These are phyloP conservation scores for Fomitopsis palustris DNA, from an alignment of 1,284 basidiomycete genomes.

Conservation along the genomic window DNA sequence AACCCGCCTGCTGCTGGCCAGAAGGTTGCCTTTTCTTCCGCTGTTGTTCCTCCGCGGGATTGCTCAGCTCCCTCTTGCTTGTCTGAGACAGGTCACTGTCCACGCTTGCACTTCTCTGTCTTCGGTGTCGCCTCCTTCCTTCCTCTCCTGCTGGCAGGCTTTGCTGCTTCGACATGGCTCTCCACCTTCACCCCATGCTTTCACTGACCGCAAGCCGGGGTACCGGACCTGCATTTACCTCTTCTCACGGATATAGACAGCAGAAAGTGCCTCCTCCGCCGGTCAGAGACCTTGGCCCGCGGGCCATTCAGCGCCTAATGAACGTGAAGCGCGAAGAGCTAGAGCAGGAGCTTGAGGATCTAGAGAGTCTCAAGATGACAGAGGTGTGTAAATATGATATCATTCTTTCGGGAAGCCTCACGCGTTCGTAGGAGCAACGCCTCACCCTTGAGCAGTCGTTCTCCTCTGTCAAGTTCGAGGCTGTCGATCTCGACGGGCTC, in stretches of 20 bases:
- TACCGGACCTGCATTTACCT: not conserved
- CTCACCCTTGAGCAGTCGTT: constrained; percentile 38
- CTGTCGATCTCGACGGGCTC: constrained; percentile 46
- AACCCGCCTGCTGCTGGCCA: not conserved
- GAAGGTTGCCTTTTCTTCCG: not conserved
- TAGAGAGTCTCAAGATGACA: constrained; percentile 1
- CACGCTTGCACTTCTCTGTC: not conserved
- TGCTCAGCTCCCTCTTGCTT: not conserved
- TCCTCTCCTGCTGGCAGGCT: constrained; percentile 2
- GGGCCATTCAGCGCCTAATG: not conserved
- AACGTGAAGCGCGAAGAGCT: not conserved
- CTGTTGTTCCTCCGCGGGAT: not conserved
- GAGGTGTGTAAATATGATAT: not conserved
- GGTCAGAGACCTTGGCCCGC: not conserved
- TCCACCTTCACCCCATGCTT: constrained; percentile 2
- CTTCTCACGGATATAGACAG: not conserved
- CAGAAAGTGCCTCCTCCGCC: not conserved
- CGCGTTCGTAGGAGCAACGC: constrained; percentile 35
- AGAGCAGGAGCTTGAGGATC: constrained; percentile 2
- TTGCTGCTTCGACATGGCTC: not conserved
- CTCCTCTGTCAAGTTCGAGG: constrained; percentile 42
- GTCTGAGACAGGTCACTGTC: not conserved
- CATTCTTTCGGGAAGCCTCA: not conserved
- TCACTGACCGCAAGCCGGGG: not conserved
- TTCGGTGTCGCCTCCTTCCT: not conserved